Conservation (phyloP, 305 asterid genomes). For the Salvia sclarea region DNA sequence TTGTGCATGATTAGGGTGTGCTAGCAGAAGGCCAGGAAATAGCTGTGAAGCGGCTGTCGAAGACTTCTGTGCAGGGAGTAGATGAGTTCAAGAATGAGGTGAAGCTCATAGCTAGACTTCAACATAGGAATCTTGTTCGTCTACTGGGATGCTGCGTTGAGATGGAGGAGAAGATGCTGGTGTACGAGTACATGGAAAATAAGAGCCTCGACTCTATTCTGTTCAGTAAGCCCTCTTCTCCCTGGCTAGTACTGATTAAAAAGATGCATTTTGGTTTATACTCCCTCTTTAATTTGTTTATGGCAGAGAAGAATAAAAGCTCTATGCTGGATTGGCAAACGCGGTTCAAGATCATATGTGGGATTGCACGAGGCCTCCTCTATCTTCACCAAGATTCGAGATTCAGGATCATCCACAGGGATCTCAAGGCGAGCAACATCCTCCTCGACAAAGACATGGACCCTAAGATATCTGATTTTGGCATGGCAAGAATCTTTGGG, state of each 20-base stretch:
- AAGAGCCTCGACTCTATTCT: constrained; percentile 75
- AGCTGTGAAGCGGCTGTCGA: constrained; percentile 85
- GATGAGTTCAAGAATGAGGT: constrained; percentile 91
- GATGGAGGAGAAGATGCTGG: constrained; percentile 78
- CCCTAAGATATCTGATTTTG: constrained; percentile 91
- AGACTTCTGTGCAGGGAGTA: constrained; percentile 75
- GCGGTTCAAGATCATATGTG: constrained; percentile 78
- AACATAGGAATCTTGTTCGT: constrained; percentile 84
- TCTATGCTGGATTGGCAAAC: constrained; percentile 66
- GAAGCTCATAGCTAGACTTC: constrained; percentile 75
- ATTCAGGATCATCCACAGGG: constrained; percentile 84
- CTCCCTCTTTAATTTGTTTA: constrained; percentile 1
- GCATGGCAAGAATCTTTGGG: constrained; percentile 90
- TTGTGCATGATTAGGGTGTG: constrained; percentile 48
- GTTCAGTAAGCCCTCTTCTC: constrained; percentile 55
- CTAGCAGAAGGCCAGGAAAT: constrained; percentile 69
- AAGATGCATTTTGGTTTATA: background rate
- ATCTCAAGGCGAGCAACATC: constrained; percentile 86
- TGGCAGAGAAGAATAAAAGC: constrained; percentile 60
- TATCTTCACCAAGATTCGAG: constrained; percentile 92
- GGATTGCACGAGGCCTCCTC: constrained; percentile 84
- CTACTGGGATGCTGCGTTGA: constrained; percentile 82
- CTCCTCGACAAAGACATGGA: constrained; percentile 79
- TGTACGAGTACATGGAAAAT: constrained; percentile 84
- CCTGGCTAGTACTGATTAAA: no score